Conservation (phyloP, 1,139 yeast genomes). For the Entelexis sorbosivorans region DNA sequence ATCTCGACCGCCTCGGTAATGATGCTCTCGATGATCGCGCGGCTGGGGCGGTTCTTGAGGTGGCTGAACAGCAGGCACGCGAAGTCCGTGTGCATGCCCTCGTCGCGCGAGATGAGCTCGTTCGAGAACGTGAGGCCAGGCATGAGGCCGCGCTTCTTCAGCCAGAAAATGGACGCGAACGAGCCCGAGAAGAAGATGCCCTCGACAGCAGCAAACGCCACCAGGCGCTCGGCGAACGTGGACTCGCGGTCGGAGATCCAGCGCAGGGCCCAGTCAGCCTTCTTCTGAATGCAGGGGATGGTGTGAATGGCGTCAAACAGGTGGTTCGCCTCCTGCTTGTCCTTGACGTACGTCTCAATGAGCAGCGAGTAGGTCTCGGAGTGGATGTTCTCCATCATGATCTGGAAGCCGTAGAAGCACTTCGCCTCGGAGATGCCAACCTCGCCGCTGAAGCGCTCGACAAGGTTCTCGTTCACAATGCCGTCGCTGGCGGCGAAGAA, state of each 20-base stretch:
- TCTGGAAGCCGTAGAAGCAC: conserved; percentile 97
- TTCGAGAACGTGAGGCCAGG: conserved; percentile 96
- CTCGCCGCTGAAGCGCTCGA: conserved; percentile 93
- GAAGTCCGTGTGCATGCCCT: conserved; percentile 96
- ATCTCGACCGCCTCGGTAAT: conserved; percentile 91
- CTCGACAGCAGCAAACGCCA: conserved; percentile 98
- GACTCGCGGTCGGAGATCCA: conserved; percentile 88
- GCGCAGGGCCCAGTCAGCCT: conserved; percentile 96
- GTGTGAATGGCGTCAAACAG: conserved; percentile 89
- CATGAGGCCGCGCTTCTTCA: conserved; percentile 95
- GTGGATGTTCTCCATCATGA: conserved; percentile 99
- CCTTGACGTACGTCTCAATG: conserved; percentile 90
- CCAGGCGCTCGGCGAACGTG: conserved; percentile 85
- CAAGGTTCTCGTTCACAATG: conserved; percentile 91
- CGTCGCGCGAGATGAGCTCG: conserved; percentile 94
- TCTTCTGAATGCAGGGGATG: conserved; percentile 86
- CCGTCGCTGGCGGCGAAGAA: conserved; percentile 98
- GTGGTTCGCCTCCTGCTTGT: conserved; percentile 79
- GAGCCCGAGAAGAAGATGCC: conserved; percentile 98
- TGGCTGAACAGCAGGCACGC: conserved; percentile 93
- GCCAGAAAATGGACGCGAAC: conserved; percentile 96
- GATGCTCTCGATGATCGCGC: conserved; percentile 65
- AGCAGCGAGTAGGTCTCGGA: conserved; percentile 92
- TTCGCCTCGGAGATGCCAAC: conserved; percentile 97
- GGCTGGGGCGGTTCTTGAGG: conserved; percentile 76